phyloP scores from a whole-genome alignment of 192 early-diverging fungal species.

The Coemansia umbellata region DNA sequence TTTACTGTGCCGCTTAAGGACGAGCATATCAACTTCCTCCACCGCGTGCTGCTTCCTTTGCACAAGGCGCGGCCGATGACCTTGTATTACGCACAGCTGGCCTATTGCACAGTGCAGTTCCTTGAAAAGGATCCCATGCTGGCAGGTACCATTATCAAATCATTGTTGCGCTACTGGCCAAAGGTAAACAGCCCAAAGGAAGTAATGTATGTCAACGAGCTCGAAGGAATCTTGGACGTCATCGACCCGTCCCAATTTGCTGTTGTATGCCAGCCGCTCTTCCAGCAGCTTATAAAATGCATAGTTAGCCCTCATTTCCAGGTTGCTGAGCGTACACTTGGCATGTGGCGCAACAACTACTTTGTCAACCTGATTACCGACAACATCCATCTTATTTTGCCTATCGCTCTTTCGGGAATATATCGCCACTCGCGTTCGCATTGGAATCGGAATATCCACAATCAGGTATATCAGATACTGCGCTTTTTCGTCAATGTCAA shows the following conservation, averaged over 20 bases:
- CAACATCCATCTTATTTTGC: conserved; percentile 86
- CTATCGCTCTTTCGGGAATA: conserved; percentile 92
- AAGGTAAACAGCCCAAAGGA: conserved; percentile 99
- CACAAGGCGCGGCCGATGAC: conserved; percentile 95
- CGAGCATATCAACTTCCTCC: conserved; percentile 96
- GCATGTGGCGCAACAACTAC: conserved; percentile 99
- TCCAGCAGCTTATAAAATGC: conserved; percentile 87
- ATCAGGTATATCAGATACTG: conserved; percentile 93
- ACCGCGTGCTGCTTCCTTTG: conserved; percentile 87
- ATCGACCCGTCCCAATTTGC: conserved; percentile 91
- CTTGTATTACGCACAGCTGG: conserved; percentile 94
- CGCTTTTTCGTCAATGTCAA: conserved; percentile 97
- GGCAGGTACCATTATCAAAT: conserved; percentile 85
- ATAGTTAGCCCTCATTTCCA: conserved; percentile 98
- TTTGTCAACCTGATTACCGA: conserved; percentile 94
- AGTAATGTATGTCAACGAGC: conserved; percentile 98
- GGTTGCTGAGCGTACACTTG: conserved; percentile 97
- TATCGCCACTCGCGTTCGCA: conserved; percentile 94
- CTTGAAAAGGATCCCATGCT: conserved; percentile 95
- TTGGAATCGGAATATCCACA: conserved; percentile 99
- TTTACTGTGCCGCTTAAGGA: conserved; percentile 98
- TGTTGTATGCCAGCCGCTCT: conserved; percentile 85
- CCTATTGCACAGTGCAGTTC: conserved; percentile 99
- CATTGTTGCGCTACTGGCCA: conserved; percentile 94
- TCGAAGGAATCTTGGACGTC: conserved; percentile 96